These are phyloP conservation scores for Polygonum maritimum DNA, from an alignment of 148 eudicot genomes.

Conservation along the genomic window DNA sequence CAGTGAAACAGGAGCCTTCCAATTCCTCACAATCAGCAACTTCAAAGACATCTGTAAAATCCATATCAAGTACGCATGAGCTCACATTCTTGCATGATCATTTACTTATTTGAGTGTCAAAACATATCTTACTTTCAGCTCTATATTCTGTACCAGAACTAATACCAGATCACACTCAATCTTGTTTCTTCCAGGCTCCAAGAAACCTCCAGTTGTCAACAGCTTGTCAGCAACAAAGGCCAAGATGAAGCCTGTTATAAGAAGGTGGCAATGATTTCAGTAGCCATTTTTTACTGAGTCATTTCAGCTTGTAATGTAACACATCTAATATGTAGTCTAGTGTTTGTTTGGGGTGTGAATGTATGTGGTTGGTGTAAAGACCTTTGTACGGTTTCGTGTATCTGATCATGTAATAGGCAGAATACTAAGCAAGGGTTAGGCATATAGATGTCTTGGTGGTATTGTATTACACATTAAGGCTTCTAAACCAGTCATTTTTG, in stretches of 20 bases:
- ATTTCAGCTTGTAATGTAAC: not conserved
- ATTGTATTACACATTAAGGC: too few relatives aligned
- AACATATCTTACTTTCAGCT: not conserved
- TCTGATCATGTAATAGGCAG: too few relatives aligned
- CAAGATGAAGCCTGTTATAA: conserved; percentile 23
- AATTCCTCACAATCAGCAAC: conserved; percentile 43
- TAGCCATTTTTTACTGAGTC: not conserved
- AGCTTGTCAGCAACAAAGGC: conserved; percentile 26
- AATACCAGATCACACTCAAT: not conserved
- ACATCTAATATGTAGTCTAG: not conserved
- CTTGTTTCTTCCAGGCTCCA: conserved; percentile 19
- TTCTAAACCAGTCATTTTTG: too few relatives aligned
- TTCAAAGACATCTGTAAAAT: conserved; percentile 41
- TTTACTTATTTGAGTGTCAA: not conserved
- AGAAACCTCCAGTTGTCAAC: conserved; percentile 15
- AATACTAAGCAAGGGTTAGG: too few relatives aligned
- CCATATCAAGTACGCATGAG: conserved; percentile 42
- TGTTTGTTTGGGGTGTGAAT: not conserved
- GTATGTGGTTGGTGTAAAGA: too few relatives aligned
- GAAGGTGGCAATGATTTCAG: conserved; percentile 23
- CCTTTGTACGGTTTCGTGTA: too few relatives aligned
- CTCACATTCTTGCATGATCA: not conserved
- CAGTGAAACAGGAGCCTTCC: conserved; percentile 37
- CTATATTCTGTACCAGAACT: not conserved
- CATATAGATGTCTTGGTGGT: too few relatives aligned